Conservation (phyloP, 345 rosid genomes). For the Murraya koenigii region DNA sequence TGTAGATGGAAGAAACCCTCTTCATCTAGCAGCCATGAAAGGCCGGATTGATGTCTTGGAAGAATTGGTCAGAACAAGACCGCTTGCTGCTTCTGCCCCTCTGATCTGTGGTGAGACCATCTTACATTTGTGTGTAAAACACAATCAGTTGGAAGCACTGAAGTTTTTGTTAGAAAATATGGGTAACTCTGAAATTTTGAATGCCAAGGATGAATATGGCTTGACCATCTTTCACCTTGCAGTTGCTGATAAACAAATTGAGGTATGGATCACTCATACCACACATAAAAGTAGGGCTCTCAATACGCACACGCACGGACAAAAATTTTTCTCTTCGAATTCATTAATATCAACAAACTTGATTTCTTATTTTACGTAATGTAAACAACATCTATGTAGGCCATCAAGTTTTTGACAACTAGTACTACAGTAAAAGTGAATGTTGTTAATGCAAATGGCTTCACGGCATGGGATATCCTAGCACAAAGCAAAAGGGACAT, state of each 20-base stretch:
- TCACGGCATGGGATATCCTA: too few relatives aligned
- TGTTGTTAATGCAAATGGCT: neutral
- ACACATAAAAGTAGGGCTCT: neutral
- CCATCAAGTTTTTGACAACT: constrained; percentile 11
- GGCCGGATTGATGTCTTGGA: neutral
- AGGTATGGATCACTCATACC: constrained; percentile 17
- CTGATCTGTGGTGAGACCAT: neutral
- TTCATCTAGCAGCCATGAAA: constrained; percentile 12
- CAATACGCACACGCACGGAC: neutral
- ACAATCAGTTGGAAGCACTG: neutral
- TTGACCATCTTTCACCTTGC: constrained; percentile 19
- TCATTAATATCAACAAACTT: neutral
- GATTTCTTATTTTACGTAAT: too few relatives aligned
- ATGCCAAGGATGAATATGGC: too few relatives aligned
- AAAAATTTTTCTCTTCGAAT: neutral
- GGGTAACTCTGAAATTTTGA: too few relatives aligned
- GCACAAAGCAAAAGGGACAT: too few relatives aligned
- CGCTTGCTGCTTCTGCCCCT: neutral
- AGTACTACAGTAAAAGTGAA: constrained; percentile 12
- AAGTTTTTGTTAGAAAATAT: neutral
- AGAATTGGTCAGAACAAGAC: neutral
- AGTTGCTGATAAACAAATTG: constrained; percentile 16
- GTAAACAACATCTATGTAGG: constrained; percentile 18
- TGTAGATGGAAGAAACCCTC: constrained; percentile 1
- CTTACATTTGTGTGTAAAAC: constrained; percentile 18